phyloP scores from a whole-genome alignment of 768 basidiomycete genomes.

The Strobilomyces dryophilus region DNA sequence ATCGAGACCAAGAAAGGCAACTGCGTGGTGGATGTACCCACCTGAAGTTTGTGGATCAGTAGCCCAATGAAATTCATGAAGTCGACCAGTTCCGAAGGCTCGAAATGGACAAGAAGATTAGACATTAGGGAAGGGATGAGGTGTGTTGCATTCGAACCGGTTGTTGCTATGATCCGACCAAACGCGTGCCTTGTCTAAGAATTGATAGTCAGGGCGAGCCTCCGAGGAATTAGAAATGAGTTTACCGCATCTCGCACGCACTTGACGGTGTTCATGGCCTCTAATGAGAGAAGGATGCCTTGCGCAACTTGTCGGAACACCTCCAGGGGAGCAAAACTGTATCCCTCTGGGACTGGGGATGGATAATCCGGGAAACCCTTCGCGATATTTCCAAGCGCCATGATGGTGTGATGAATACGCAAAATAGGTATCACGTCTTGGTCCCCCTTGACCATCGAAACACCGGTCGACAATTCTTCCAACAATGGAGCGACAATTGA shows the following conservation, averaged over 20 bases:
- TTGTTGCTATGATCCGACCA: constrained; percentile 85
- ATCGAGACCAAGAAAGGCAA: constrained; percentile 1
- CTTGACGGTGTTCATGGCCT: constrained; percentile 83
- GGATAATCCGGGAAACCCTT: constrained; percentile 97
- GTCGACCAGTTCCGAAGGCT: constrained; percentile 88
- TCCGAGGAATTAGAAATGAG: constrained; percentile 8
- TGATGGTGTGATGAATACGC: constrained; percentile 86
- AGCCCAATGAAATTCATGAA: constrained; percentile 95
- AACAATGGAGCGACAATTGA: constrained; percentile 82
- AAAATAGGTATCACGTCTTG: constrained; percentile 77
- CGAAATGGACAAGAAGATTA: constrained; percentile 87
- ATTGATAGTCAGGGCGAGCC: constrained; percentile 6
- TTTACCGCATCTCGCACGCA: constrained; percentile 89
- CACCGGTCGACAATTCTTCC: constrained; percentile 59
- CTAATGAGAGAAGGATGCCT: constrained; percentile 80
- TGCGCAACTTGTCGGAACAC: constrained; percentile 85
- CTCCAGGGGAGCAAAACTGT: constrained; percentile 65
- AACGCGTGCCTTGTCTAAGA: constrained; percentile 87
- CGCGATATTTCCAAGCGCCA: constrained; percentile 91
- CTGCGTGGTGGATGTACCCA: constrained; percentile 27
- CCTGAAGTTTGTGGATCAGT: constrained; percentile 88
- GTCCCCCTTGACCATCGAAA: constrained; percentile 52
- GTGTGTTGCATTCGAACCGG: constrained; percentile 81
- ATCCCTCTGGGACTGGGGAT: constrained; percentile 58
- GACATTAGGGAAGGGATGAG: constrained; percentile 87